phyloP scores from a whole-genome alignment of 495 filamentous ascomycete species.

The Penicillium nucicola region DNA sequence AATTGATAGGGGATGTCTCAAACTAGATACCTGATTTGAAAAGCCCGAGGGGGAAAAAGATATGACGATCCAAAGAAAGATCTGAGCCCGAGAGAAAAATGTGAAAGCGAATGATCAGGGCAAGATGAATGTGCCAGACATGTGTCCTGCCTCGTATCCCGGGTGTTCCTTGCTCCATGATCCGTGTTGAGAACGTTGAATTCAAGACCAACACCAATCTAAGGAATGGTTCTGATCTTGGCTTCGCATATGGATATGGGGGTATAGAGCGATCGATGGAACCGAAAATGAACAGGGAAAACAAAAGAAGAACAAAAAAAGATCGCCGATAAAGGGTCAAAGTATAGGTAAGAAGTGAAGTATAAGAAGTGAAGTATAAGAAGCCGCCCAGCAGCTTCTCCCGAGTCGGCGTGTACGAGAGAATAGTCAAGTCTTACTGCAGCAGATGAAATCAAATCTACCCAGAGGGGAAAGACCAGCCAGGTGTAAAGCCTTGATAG shows the following conservation, averaged over 20 bases:
- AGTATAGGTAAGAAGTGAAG: constrained; percentile 16
- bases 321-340: background rate
- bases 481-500: constrained; percentile 26
- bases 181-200: background rate
- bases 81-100: constrained; percentile 3
- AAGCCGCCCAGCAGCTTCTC: constrained; percentile 12
- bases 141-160: constrained; percentile 3
- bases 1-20: constrained; percentile 15
- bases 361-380: too few species aligned
- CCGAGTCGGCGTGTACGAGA: background rate
- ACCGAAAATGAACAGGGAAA: constrained; percentile 2
- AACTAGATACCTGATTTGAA: constrained; percentile 11
- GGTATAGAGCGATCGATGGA: background rate
- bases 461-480: constrained; percentile 32
- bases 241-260: background rate
- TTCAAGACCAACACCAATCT: background rate
- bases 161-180: background rate
- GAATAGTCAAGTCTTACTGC: background rate
- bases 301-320: background rate
- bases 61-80: background rate
- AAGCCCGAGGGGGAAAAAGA: background rate
- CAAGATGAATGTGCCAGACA: constrained; percentile 12
- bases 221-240: too few species aligned
- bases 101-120: background rate
- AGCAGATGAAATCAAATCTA: constrained; percentile 5